Conservation (phyloP, 768 basidiomycete species). For the Termitomyces titanicus region DNA sequence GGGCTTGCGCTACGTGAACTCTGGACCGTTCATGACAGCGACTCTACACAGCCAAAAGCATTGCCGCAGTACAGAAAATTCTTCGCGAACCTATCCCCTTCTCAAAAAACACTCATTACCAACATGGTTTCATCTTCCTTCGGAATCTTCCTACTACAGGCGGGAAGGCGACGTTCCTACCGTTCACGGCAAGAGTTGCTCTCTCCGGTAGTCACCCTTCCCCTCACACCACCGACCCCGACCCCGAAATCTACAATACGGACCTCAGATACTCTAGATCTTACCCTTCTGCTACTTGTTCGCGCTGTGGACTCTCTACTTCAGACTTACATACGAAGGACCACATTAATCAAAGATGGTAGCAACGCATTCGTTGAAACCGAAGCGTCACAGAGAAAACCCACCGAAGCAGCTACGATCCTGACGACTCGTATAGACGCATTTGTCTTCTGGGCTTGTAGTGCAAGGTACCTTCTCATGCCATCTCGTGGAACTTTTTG, state of each 20-base stretch:
- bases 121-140: constrained; percentile 53
- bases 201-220: neutral
- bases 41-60: neutral
- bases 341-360: constrained; percentile 9
- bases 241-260: constrained; percentile 8
- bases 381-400: constrained; percentile 17
- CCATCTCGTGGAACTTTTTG: neutral
- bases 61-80: neutral
- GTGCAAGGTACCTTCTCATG: constrained; percentile 53
- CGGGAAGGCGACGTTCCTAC: constrained; percentile 34
- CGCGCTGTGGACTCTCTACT: constrained; percentile 63
- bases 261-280: constrained; percentile 58
- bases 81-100: constrained; percentile 27
- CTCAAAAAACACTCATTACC: constrained; percentile 54
- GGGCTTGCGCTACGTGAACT: constrained; percentile 50
- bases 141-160: constrained; percentile 57
- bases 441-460: constrained; percentile 72
- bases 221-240: constrained; percentile 7
- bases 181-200: constrained; percentile 16
- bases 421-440: constrained; percentile 57
- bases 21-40: constrained; percentile 27
- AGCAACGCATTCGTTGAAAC: constrained; percentile 4
- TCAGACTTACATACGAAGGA: constrained; percentile 45
- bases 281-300: constrained; percentile 65
- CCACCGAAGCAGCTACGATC: constrained; percentile 18